Base-by-base conservation (phyloP, 2,329 filamentous ascomycete genomes). In the Ophiostoma sp. region DNA sequence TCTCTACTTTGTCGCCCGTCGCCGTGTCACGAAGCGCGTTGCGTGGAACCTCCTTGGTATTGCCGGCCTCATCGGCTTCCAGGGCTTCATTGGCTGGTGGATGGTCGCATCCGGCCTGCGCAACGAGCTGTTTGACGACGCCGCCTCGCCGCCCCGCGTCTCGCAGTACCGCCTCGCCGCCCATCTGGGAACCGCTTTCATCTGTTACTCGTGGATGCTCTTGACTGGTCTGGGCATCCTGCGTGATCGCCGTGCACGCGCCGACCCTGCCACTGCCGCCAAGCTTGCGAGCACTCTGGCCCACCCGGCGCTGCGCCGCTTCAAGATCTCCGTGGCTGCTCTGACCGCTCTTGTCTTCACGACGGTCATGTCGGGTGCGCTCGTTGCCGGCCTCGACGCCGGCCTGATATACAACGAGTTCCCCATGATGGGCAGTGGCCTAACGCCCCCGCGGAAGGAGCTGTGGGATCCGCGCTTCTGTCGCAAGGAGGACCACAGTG, bases 361-460 rank as follows among this genome's bases (percentile, higher is more conserved):
- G 45, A 99, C 95, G 4, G 93, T 91, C 75, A 91, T 99, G 85
- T 97, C 95, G 4, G 95, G 94, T 67, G 94, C 89, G 5, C 85
- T 99, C 2, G 95, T 99, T 44, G 95, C 95, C 6, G 95, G 95
- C 44, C 88, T 99, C 14, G 95, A 99, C 76, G 95, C 95, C 8
- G 95, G 95, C 8, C 84, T 99, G 68, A 98, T 99, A 79, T 99
- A 99, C 83, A 99, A 99, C 77, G 93, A 99, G 78, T 98, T 99
- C 78, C 95, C 95, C 6, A 91, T 86, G 79, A 99, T 99, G 95
- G 95, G 95, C 8, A 79, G 87, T 3, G 92, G 93, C 11, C 81
- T 96, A 36, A 84, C 92, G 0, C 94, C 94, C 1, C 94, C 94
- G 0, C 87, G 84, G 75, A 83, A 86, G 9, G 94, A 98, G 80